A percentile compares a stretch with the other conserved stretches of the same genome.
phyloP scores from a whole-genome alignment of 768 basidiomycete species.

The Mycena rosella region DNA sequence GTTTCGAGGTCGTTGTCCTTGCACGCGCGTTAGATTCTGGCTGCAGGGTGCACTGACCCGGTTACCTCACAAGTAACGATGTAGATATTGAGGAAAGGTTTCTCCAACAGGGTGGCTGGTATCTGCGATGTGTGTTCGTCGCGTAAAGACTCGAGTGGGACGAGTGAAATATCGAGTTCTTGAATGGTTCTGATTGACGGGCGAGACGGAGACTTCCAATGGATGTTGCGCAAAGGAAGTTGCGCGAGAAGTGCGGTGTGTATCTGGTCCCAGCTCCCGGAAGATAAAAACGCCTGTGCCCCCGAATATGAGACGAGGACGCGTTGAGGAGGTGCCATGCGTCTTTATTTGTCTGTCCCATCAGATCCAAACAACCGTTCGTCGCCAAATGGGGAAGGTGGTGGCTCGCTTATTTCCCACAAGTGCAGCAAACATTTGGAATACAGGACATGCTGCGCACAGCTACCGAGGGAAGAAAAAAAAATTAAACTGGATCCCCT shows the following conservation, averaged over 20 bases:
- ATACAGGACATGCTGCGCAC: too few relatives aligned
- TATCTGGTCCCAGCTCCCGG: slow-evolving; percentile 81
- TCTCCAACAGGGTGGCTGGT: slow-evolving; percentile 83
- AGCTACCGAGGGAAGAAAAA: too few relatives aligned
- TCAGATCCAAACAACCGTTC: not conserved
- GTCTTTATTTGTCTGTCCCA: not conserved
- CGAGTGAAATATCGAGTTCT: slow-evolving; percentile 83
- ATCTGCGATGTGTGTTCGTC: slow-evolving; percentile 84
- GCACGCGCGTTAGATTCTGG: slow-evolving; percentile 28
- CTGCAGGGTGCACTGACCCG: slow-evolving; percentile 3
- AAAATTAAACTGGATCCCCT: too few relatives aligned
- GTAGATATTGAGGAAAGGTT: slow-evolving; percentile 88
- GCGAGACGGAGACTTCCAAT: slow-evolving; percentile 87
- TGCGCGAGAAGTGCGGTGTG: slow-evolving; percentile 74
- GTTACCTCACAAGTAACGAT: slow-evolving; percentile 91
- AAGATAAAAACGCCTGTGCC: slow-evolving; percentile 71
- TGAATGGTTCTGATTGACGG: slow-evolving; percentile 89
- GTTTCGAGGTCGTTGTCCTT: slow-evolving; percentile 76
- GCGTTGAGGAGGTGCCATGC: slow-evolving; percentile 50
- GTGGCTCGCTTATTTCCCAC: too few relatives aligned
- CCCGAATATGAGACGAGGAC: slow-evolving; percentile 80
- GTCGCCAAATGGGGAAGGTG: not conserved
- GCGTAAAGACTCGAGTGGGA: slow-evolving; percentile 73
- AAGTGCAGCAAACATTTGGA: too few relatives aligned
- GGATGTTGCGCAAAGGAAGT: slow-evolving; percentile 88